Base-by-base conservation (phyloP, 768 basidiomycete species). In the Termitomyces sp. region DNA sequence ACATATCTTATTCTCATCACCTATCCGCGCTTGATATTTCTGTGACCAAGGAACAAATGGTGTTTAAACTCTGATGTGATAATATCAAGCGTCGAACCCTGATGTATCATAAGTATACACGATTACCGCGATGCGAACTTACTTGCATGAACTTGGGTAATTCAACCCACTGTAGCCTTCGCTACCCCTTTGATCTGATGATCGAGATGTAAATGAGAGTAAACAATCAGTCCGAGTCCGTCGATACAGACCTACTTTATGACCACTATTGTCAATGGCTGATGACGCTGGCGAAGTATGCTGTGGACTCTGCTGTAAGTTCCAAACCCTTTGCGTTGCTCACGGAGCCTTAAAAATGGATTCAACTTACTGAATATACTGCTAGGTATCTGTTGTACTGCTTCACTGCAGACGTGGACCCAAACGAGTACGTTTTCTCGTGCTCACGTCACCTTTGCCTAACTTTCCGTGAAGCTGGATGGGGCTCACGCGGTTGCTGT, bases 401-500 rank as follows among this genome's bases (percentile, higher is more conserved):
- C 63, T 10, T 59, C 60, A 4, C 47, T 61, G 15, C 56, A 64
- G 31, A 65, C 37, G 37, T 75, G 72, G 72, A 70, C 67, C 49
- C 66, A 66, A 29, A 60, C 48, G 15, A 64, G 69, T 70, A 36
- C 45, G 66, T 61, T 31, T 29, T 16, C 2, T 20, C n/a, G 24
- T 44, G 29, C 29, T 22, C 29, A 24, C 6, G 4, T 12, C 2
- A 33, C 3, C 15, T 4, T 22, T 20, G 12, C 51, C 34, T 54
- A 16, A 56, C 34, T 6, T 51, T 15, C 16, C 34, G 7, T 28
- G 20, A 59, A 75, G 73, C 66, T 54, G 49, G 68, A 1, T 72
- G 62, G 51, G 75, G 76, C 8, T 62, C 70, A 26, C 56, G 65
- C 5, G 73, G 75, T 7, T 72, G 72, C 56, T 68, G 76, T 54